Conservation (phyloP, 495 filamentous ascomycete species). For the Hypoxylon lienhwacheense region DNA sequence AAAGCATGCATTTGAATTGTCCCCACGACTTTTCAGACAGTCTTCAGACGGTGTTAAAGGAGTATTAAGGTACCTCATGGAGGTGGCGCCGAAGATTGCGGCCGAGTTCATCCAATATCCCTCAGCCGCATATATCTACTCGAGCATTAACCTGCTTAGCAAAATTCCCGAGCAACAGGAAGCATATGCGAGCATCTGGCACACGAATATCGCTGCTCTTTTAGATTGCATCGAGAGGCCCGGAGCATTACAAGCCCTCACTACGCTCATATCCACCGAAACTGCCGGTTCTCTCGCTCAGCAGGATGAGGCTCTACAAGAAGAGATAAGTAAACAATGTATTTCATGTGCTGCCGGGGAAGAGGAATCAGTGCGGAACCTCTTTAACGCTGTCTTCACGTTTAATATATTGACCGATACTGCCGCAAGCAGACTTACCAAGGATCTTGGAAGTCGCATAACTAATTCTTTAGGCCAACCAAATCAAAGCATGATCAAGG, state of each 20-base stretch:
- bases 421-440: conserved; percentile 32
- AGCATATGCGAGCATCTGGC: conserved; percentile 42
- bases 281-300: conserved; percentile 34
- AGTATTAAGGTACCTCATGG: conserved; percentile 21
- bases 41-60: conserved; percentile 4
- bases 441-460: conserved; percentile 29
- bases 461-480: conserved; percentile 27
- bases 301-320: conserved; percentile 41
- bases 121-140: conserved; percentile 46
- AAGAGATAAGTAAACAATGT: conserved; percentile 43
- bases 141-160: conserved; percentile 39
- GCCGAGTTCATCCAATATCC: conserved; percentile 35
- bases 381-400: conserved; percentile 47
- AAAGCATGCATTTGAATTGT: conserved; percentile 44
- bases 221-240: conserved; percentile 30
- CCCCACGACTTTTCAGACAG: conserved; percentile 34
- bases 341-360: conserved; percentile 36
- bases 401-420: conserved; percentile 38
- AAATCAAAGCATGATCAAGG: conserved; percentile 37
- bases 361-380: conserved; percentile 31
- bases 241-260: conserved; percentile 36
- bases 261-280: conserved; percentile 44
- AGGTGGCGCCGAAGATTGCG: conserved; percentile 12
- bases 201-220: conserved; percentile 37
- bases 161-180: conserved; percentile 42